A percentile compares a stretch with the other conserved stretches of the same genome.
phyloP scores from a whole-genome alignment of 2,329 filamentous ascomycete genomes.

The Alternaria conjuncta region DNA sequence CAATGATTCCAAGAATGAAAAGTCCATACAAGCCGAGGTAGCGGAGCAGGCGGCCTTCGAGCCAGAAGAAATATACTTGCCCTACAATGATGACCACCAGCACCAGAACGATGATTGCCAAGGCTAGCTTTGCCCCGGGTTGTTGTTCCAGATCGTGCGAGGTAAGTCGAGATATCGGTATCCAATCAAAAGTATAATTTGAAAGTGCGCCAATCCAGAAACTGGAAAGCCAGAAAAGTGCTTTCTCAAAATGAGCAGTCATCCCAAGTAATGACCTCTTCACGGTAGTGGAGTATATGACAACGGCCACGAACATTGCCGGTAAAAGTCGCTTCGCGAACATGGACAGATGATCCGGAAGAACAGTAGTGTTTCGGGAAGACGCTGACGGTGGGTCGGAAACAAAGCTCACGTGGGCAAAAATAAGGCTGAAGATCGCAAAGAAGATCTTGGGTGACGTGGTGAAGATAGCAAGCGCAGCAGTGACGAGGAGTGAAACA shows the following conservation, averaged over 20 bases:
- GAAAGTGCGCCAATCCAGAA: slow-evolving; percentile 90
- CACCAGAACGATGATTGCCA: slow-evolving; percentile 75
- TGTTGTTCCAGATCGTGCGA: slow-evolving; percentile 86
- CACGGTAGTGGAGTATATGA: slow-evolving; percentile 84
- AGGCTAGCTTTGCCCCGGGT: slow-evolving; percentile 82
- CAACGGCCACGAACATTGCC: slow-evolving; percentile 81
- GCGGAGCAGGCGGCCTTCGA: slow-evolving; percentile 78
- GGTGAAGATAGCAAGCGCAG: slow-evolving; percentile 77
- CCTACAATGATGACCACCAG: slow-evolving; percentile 70
- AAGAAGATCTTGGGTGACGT: slow-evolving; percentile 80
- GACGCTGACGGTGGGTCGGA: slow-evolving; percentile 78
- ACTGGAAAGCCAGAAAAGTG: slow-evolving; percentile 83
- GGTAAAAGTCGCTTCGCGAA: slow-evolving; percentile 83
- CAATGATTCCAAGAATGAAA: slow-evolving; percentile 68
- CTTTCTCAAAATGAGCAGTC: slow-evolving; percentile 85
- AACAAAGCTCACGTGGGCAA: slow-evolving; percentile 86
- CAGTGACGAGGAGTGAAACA: slow-evolving; percentile 77
- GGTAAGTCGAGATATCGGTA: slow-evolving; percentile 88
- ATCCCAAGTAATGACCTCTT: slow-evolving; percentile 73
- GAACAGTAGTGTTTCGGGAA: slow-evolving; percentile 49
- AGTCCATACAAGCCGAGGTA: slow-evolving; percentile 80
- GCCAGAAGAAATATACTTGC: slow-evolving; percentile 86
- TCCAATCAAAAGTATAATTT: slow-evolving; percentile 93
- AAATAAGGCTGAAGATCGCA: slow-evolving; percentile 78
- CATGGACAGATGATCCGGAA: slow-evolving; percentile 61